Evolutionary conservation across 2,329 filamentous ascomycete genomes (phyloP), one percentile per base, ranked within the genome.

Genomic region (Didymella pinodella): DNA sequence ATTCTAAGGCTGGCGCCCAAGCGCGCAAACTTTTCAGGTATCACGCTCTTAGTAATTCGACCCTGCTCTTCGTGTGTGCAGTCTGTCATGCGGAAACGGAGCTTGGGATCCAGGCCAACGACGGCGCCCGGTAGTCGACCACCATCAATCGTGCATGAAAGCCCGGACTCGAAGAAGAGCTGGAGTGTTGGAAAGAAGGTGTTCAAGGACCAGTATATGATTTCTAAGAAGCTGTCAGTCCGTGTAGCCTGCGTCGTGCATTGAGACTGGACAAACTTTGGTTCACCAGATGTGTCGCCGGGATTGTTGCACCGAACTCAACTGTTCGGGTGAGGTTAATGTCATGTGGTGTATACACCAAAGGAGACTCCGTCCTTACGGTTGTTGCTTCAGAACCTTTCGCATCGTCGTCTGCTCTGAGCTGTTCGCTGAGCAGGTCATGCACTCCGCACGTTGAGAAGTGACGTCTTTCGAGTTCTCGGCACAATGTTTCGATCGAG

Each of bases 181-280:
- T 74, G 72, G 0, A 75, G 43, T n/a, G 63, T 63, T 1, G 71
- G 65, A 48, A 72, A 72, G 64, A 74, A 72, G 0, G 66, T 72
- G 34, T 71, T 70, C 59, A 73, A 47, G 7, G 57, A 65, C 70
- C 69, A 75, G 44, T 68, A 62, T 7, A 66, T 36, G 34, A 73
- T 72, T 22, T 55, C 70, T 74, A 40, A 2, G 5, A 7, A 11
- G 11, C 28, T 11, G 48, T 63, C 22, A 62, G 48, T 52, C 14
- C 28, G 0, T 16, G 7, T 40, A 20, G 2, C 29, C 14, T 25
- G 7, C 29, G 7, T 26, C 2, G 14, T 7, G 28, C 16, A 47
- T 25, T 6, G 20, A 6, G 22, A 36, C 6, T 38, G 44, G 25
- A 48, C 65, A n/a, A 45, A 71, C 71, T 61, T 36, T 73, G 63